These are phyloP conservation scores for Closterium sp. DNA, from an alignment of 139 green algal genomes.

Conservation along the genomic window DNA sequence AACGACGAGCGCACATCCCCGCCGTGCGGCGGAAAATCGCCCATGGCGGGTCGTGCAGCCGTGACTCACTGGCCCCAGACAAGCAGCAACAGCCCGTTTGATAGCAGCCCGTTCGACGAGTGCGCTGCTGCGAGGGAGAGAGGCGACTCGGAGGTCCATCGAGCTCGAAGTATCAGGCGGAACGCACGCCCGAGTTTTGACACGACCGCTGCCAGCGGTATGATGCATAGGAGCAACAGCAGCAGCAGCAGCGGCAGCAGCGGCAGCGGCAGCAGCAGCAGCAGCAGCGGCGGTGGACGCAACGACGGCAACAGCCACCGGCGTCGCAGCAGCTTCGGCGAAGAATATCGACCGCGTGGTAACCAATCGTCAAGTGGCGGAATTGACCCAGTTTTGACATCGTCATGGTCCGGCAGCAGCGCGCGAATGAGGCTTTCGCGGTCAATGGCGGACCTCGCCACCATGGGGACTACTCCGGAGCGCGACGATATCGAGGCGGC, in stretches of 20 bases:
- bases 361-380: neutral
- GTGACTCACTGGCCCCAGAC: neutral
- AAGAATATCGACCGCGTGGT: neutral
- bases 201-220: neutral
- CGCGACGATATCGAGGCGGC: neutral
- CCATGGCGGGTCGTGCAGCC: neutral
- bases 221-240: neutral
- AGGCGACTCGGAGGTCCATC: neutral
- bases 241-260: neutral
- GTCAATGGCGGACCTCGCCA: neutral
- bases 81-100: too few relatives aligned
- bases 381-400: neutral
- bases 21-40: neutral
- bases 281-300: neutral
- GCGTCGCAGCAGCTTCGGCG: neutral
- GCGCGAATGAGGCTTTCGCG: neutral
- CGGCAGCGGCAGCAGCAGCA: neutral
- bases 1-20: too few relatives aligned
- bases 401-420: neutral
- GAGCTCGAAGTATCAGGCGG: neutral
- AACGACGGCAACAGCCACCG: neutral
- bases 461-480: neutral
- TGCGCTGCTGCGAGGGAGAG: neutral
- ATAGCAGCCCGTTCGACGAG: neutral
- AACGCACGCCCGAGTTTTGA: neutral